A percentile compares a stretch with the other conserved stretches of the same genome.
Evolutionary conservation across 352 stramenopile species (phyloP).

Genomic region (Ochromonadaceae sp.): DNA sequence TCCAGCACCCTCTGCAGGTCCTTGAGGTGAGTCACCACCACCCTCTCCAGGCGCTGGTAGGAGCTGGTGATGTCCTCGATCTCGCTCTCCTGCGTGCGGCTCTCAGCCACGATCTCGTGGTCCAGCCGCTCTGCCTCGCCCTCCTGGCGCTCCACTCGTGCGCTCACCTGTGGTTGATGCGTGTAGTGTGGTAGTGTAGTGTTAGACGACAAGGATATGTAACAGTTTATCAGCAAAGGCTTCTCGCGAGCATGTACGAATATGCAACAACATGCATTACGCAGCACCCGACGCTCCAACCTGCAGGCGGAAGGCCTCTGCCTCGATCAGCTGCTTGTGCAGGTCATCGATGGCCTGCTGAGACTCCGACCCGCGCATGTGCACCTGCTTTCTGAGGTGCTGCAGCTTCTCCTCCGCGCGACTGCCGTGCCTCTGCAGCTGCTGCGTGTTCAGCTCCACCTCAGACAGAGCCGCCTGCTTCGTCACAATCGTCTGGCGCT

Average conservation of each 20-base stretch:
- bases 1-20: background rate
- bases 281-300: too few relatives aligned
- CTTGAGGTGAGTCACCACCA: background rate
- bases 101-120: background rate
- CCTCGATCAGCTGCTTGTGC: conserved; percentile 9
- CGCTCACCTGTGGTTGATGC: background rate
- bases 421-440: background rate
- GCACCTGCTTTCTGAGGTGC: background rate
- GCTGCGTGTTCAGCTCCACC: background rate
- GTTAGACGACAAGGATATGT: too few relatives aligned
- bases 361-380: background rate
- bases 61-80: background rate
- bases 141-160: background rate
- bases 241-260: too few relatives aligned
- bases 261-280: too few relatives aligned
- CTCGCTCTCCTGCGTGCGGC: background rate
- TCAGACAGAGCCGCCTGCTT: background rate
- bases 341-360: background rate
- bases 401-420: conserved; percentile 1
- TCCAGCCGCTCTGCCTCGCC: background rate
- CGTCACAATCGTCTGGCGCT: background rate
- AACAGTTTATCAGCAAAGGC: background rate
- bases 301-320: conserved; percentile 4
- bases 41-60: background rate
- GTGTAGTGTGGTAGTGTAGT: too few relatives aligned